Percentiles rank a stretch among this genome's conserved stretches.
Conservation (phyloP, 225 moss, liverwort and hornwort species). For the Polytrichum formosum region DNA sequence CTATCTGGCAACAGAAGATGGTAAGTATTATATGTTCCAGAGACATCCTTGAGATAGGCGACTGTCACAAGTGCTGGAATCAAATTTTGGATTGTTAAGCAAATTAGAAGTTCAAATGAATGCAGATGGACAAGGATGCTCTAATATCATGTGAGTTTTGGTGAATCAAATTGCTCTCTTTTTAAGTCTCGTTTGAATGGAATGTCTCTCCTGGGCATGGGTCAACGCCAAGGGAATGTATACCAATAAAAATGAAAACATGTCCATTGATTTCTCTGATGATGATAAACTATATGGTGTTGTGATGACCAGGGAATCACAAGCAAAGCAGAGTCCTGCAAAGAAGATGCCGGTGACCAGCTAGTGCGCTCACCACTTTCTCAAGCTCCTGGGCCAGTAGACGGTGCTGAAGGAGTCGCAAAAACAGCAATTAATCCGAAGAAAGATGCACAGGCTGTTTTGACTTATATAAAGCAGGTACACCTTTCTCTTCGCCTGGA, state of each 20-base stretch:
- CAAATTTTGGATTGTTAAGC: neutral
- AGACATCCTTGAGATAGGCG: neutral
- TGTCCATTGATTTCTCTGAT: neutral
- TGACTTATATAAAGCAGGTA: slow-evolving; percentile 79
- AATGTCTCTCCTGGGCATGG: too few relatives aligned
- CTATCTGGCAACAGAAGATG: slow-evolving; percentile 10
- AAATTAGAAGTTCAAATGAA: neutral
- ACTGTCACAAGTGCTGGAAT: neutral
- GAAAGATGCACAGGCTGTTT: slow-evolving; percentile 73
- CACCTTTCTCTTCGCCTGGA: neutral
- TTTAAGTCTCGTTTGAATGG: too few relatives aligned
- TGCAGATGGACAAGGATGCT: neutral
- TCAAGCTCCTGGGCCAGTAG: slow-evolving; percentile 78
- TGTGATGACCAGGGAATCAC: slow-evolving; percentile 27
- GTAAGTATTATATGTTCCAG: neutral
- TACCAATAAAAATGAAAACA: neutral
- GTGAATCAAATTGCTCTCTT: neutral
- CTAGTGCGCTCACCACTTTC: slow-evolving; percentile 83
- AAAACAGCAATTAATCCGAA: slow-evolving; percentile 47
- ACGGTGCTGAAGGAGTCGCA: slow-evolving; percentile 30
- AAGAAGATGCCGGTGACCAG: slow-evolving; percentile 46
- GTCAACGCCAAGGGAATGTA: neutral
- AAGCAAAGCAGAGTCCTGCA: slow-evolving; percentile 24
- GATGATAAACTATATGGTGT: neutral
- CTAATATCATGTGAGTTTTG: neutral